Evolutionary conservation across 805 yeast genomes (phyloP).

Genomic region (Lipomyces kockii): DNA sequence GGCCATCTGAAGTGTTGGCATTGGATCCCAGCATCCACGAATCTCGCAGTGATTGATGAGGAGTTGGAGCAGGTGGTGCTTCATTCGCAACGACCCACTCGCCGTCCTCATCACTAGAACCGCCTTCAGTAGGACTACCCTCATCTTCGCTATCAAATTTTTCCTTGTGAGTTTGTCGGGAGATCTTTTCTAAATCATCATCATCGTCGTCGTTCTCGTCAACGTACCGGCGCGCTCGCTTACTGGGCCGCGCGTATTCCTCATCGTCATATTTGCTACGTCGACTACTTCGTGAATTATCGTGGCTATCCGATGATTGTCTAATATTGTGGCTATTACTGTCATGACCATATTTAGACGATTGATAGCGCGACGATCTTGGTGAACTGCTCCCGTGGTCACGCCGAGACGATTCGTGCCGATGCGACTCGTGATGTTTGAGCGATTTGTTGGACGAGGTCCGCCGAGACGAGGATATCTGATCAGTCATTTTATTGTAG

Average conservation of each 20-base stretch:
- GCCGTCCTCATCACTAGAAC: constrained; percentile 9
- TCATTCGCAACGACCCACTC: constrained; percentile 17
- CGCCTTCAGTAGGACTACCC: not conserved
- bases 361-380: not conserved
- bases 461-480: not conserved
- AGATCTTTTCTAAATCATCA: constrained; percentile 4
- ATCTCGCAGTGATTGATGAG: constrained; percentile 13
- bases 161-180: constrained; percentile 6
- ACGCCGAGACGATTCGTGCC: constrained; percentile 7
- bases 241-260: not conserved
- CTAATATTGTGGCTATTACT: not conserved
- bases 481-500: not conserved
- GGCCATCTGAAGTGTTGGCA: not conserved
- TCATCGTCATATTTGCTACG: constrained; percentile 8
- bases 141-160: not conserved
- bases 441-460: not conserved
- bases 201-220: constrained; percentile 11
- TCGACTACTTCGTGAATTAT: not conserved
- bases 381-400: not conserved
- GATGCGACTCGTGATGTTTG: constrained; percentile 4
- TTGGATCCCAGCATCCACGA: constrained; percentile 26
- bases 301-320: not conserved
- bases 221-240: constrained; percentile 4
- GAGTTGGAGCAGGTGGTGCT: not conserved
- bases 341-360: constrained; percentile 1